These are phyloP conservation scores for Aspergillus nidulans DNA, from an alignment of 495 filamentous ascomycete species.

Conservation along the genomic window DNA sequence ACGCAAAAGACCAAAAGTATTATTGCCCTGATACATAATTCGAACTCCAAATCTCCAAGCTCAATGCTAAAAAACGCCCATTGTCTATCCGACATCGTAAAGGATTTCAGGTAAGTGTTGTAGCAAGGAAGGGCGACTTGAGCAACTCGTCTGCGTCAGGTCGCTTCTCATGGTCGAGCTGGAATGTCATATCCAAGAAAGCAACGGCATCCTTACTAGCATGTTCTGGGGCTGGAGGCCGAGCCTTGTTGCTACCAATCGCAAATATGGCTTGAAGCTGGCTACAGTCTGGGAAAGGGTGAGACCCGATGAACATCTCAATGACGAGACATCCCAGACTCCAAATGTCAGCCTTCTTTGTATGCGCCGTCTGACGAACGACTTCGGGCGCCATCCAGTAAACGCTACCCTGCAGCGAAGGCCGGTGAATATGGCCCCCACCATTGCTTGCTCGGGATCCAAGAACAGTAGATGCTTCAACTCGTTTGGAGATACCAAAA, in stretches of 20 bases:
- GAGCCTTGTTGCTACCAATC: constrained; percentile 82
- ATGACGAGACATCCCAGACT: constrained; percentile 94
- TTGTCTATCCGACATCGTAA: not conserved
- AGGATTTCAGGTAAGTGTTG: constrained; percentile 49
- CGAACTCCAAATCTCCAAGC: constrained; percentile 1
- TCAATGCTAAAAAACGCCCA: not conserved
- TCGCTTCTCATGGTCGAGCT: constrained; percentile 86
- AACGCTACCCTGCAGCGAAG: constrained; percentile 92
- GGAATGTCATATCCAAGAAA: constrained; percentile 87
- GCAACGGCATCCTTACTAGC: constrained; percentile 79
- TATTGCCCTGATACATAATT: not conserved
- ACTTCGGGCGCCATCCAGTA: constrained; percentile 99
- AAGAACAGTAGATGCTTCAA: constrained; percentile 69
- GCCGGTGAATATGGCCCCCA: constrained; percentile 68
- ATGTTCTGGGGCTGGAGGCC: constrained; percentile 83
- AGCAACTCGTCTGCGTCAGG: constrained; percentile 89
- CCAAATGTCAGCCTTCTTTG: constrained; percentile 99
- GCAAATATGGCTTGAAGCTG: constrained; percentile 99
- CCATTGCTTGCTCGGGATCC: constrained; percentile 49
- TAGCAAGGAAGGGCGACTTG: constrained; percentile 68
- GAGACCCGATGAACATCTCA: constrained; percentile 97
- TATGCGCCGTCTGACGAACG: constrained; percentile 94
- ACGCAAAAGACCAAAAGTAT: not conserved
- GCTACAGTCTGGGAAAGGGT: constrained; percentile 95
- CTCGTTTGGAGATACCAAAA: constrained; percentile 98